Evolutionary conservation across 2,329 filamentous ascomycete genomes (phyloP).

Genomic region (Colletotrichum sojae): DNA sequence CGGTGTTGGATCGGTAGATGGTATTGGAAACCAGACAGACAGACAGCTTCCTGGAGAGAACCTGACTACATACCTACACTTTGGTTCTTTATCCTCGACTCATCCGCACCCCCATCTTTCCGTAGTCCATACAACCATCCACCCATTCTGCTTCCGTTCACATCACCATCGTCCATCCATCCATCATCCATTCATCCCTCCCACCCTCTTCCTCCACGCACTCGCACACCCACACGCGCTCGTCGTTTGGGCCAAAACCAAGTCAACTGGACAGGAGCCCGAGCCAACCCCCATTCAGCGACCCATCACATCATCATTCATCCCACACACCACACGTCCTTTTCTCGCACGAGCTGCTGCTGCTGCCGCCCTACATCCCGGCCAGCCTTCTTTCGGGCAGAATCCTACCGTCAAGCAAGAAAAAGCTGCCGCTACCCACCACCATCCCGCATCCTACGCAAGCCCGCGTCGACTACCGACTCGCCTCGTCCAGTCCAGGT

Average conservation of each 20-base stretch:
- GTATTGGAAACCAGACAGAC: neutral
- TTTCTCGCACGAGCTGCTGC: slow-evolving; percentile 16
- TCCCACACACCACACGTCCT: slow-evolving; percentile 25
- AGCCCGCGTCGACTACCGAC: slow-evolving; percentile 34
- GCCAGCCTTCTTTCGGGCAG: slow-evolving; percentile 37
- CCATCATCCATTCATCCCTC: slow-evolving; percentile 9
- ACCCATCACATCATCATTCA: slow-evolving; percentile 42
- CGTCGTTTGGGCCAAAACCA: slow-evolving; percentile 31
- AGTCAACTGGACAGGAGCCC: slow-evolving; percentile 32
- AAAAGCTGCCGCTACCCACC: slow-evolving; percentile 34
- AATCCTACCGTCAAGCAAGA: slow-evolving; percentile 30
- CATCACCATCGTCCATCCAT: slow-evolving; percentile 3
- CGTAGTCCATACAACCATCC: neutral
- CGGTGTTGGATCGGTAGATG: slow-evolving; percentile 32
- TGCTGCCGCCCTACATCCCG: slow-evolving; percentile 4
- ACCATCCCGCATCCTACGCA: slow-evolving; percentile 27
- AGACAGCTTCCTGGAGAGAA: neutral
- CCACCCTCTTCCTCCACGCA: slow-evolving; percentile 24
- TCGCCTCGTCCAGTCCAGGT: slow-evolving; percentile 29
- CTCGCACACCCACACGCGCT: slow-evolving; percentile 6
- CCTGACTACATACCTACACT: neutral
- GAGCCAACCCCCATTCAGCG: slow-evolving; percentile 30
- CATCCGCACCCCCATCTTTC: slow-evolving; percentile 3
- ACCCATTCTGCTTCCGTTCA: neutral
- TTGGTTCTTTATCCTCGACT: slow-evolving; percentile 34